Conservation (phyloP, 495 filamentous ascomycete genomes). For the Lasiosphaeria hispida region DNA sequence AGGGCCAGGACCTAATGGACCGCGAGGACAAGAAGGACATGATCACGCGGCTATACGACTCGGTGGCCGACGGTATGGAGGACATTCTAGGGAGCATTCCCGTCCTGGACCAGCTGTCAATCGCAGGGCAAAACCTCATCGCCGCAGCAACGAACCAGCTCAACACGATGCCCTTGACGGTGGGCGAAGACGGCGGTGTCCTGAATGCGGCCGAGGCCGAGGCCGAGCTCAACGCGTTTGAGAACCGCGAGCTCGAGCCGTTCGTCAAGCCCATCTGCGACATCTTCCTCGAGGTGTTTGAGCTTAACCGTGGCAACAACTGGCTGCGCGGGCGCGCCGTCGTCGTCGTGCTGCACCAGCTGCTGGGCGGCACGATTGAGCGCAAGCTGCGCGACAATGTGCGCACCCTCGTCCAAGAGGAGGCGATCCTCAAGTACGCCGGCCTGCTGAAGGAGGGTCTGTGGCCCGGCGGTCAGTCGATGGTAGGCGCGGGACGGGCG, state of each 20-base stretch:
- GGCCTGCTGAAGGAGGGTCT: slow-evolving; percentile 64
- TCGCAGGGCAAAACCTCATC: slow-evolving; percentile 89
- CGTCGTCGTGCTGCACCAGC: slow-evolving; percentile 81
- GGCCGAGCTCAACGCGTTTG: slow-evolving; percentile 90
- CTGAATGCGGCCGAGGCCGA: slow-evolving; percentile 83
- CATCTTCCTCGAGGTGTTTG: slow-evolving; percentile 93
- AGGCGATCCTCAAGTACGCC: slow-evolving; percentile 74
- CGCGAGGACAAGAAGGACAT: slow-evolving; percentile 77
- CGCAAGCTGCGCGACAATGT: slow-evolving; percentile 84
- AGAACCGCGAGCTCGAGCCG: slow-evolving; percentile 80
- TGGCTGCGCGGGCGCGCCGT: slow-evolving; percentile 93
- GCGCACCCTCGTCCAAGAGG: slow-evolving; percentile 67
- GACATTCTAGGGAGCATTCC: slow-evolving; percentile 93
- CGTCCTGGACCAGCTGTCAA: slow-evolving; percentile 88
- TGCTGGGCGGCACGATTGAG: slow-evolving; percentile 92
- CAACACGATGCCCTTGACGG: slow-evolving; percentile 48
- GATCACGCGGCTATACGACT: slow-evolving; percentile 91
- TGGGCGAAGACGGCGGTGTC: slow-evolving; percentile 48
- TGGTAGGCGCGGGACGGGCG: slow-evolving; percentile 31
- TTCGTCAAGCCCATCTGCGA: slow-evolving; percentile 99
- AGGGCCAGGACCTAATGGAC: slow-evolving; percentile 40
- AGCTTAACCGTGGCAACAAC: slow-evolving; percentile 90
- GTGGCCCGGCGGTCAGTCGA: slow-evolving; percentile 64
- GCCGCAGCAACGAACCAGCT: slow-evolving; percentile 81
- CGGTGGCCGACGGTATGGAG: slow-evolving; percentile 96